Evolutionary conservation across 129 eudicot genomes (phyloP), one percentile per base, ranked within the genome.

Genomic region (Solidago caesia): DNA sequence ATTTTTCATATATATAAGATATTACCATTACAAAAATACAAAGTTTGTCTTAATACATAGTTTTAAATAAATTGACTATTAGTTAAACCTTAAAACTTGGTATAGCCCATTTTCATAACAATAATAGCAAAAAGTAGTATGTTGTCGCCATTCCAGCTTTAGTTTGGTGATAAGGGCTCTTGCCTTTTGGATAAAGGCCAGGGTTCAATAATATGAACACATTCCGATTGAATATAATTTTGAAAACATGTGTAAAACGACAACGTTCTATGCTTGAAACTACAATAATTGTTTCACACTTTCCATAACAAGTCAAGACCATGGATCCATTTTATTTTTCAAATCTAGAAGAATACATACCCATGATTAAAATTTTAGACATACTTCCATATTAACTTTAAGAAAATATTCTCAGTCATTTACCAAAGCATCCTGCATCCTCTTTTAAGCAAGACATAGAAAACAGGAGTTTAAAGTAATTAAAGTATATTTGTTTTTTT

Each of bases 361-460:
- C 74, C 16, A 55, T 12, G 26, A 65, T 42, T 15, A 55, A 71
- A 41, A 41, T 6, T 33, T 25, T 55, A 15, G 15, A 71, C 33
- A 29, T 61, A 69, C 6, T 72, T 61, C n/a, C n/a, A 15, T 74
- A 63, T 61, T 15, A 62, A 74, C 14, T 74, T 51, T 51, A 49
- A 62, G 70, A 51, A 51, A 74, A 63, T 42, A 74, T 64, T 48
- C 64, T 48, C 78, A 48, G 33, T 74, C 63, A 62, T 10, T 55
- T 52, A 46, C 11, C 6, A 74, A 33, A 33, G 42, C 76, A 72
- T 72, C 55, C 43, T 48, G 51, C 70, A 63, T 3, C 63, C 63
- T 63, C 16, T 29, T 74, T 63, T 63, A 48, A 74, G 71, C 51
- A 74, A 74, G 64, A 74, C 63, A 74, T 9, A 48, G 52, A 74